Percentiles rank a stretch among this genome's conserved stretches.
Conservation (phyloP, 2,329 filamentous ascomycete species). For the Whalleya microplaca region DNA sequence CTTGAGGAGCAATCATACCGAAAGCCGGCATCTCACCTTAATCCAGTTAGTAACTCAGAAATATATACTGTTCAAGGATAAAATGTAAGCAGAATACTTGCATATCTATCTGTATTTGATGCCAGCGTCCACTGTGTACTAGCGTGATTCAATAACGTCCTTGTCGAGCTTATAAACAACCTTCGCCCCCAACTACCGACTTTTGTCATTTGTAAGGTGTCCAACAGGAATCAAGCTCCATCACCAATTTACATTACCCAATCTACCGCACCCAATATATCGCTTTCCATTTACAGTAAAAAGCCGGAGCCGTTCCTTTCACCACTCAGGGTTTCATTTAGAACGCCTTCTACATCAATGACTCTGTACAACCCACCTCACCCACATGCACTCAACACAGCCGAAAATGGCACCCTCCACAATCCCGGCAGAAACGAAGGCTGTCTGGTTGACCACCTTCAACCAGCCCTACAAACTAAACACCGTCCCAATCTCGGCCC, state of each 20-base stretch:
- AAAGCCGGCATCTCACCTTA: background rate
- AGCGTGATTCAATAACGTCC: background rate
- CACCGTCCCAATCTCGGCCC: conserved; percentile 52
- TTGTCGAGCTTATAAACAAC: background rate
- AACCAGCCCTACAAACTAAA: conserved; percentile 59
- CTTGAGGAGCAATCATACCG: background rate
- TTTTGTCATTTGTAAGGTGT: background rate
- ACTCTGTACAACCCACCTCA: background rate
- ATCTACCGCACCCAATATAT: background rate
- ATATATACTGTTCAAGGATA: background rate
- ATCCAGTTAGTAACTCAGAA: background rate
- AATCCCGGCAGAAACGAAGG: conserved; percentile 36
- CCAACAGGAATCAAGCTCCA: background rate
- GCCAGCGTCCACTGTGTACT: background rate
- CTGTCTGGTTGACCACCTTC: conserved; percentile 44
- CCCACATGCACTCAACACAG: background rate
- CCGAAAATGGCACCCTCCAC: conserved; percentile 4
- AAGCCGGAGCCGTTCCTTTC: conserved; percentile 1
- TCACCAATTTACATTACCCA: no score
- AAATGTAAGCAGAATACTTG: background rate
- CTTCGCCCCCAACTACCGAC: background rate
- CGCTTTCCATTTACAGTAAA: background rate
- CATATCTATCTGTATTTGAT: background rate
- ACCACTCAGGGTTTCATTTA: background rate
- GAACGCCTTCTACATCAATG: background rate